Base-by-base conservation (phyloP, 345 rosid genomes). In the Citrus glauca region DNA sequence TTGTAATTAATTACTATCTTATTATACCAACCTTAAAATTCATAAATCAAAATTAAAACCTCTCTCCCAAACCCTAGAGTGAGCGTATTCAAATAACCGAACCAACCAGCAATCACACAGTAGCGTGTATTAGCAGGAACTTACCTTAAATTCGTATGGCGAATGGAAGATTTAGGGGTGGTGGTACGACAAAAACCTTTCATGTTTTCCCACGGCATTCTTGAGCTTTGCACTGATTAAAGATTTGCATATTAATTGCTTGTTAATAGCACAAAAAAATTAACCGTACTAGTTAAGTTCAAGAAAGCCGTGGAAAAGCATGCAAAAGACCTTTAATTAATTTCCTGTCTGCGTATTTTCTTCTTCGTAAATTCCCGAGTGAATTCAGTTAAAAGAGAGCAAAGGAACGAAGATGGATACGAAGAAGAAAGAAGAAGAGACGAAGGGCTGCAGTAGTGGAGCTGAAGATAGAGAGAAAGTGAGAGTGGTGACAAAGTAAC, bases 251-350 rank as follows among this genome's bases (percentile, higher is more conserved):
- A 10, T 25, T 28, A 10, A 5, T 60, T 61, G 50, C 50, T 13
- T 13, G 17, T 45, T 45, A 13, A 45, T 3, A 45, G 50, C 13
- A 45, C 50, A 13, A 45, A 45, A 45, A 45, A 13, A 13, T 24
- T 37, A 48, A 61, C 57, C 45, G 27, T 28, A 28, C 16, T 22
- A 13, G 25, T 59, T 61, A 81, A 84, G 86, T 81, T 81, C 86
- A 84, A 84, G 86, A 84, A 84, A 84, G 84, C 86, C 84, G 86
- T 84, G 86, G 86, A 84, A 84, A 84, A 84, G 81, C 86, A 84
- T 84, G 86, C 77, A 66, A 77, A 84, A 38, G 76, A 76, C 65
- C 65, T 74, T 62, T 17, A 33, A 13, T 45, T 45, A 33, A 45
- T 45, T 45, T 45, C 16, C 5, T 13, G 50, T 13, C 17, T 11